Evolutionary conservation across 208 protist species (phyloP), one percentile per base, ranked within the genome.

Genomic region (Trypanosoma cruzi): DNA sequence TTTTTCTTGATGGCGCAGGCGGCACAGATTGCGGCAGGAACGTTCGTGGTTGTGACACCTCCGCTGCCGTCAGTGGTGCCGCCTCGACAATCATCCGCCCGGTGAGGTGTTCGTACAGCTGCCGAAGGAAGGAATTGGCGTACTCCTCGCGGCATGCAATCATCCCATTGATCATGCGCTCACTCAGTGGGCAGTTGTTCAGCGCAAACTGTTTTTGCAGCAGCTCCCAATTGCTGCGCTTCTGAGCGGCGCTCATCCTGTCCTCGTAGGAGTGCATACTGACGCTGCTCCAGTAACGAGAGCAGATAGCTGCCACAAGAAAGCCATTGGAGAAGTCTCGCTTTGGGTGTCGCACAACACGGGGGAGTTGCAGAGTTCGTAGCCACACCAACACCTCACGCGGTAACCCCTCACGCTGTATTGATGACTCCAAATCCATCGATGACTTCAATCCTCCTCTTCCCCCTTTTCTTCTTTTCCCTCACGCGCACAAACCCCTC

Each of bases 181-280:
- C 79, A 6, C 75, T 84, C 14, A 98, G 68, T 10, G 82, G 79
- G 18, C 94, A 73, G 20, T 71, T 80, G 20, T 95, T 76, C 53
- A 79, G 63, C 0, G 44, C 70, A 64, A 98, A 85, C 31, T 88
- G 69, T 59, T 92, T 95, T 34, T 59, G 70, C 64, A 98, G 61
- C 28, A 90, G 55, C 7, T 68, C 69, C 95, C 96, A 98, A 77
- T 98, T 98, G 70, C 86, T 80, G n/a, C 80, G 68, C 79, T 97
- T 97, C 37, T 81, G 86, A 22, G 57, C 36, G 10, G 85, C 59
- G 68, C 84, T 80, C 18, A 78, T 48, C 4, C 80, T 85, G 68
- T 98, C 97, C 53, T 90, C 86, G 64, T 92, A 98, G 36, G 86
- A 92, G 84, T 98, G 93, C 91, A 98, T 86, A 11, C 85, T 78